phyloP scores from a whole-genome alignment of 1,284 basidiomycete genomes.

The Moesziomyces antarcticus region DNA sequence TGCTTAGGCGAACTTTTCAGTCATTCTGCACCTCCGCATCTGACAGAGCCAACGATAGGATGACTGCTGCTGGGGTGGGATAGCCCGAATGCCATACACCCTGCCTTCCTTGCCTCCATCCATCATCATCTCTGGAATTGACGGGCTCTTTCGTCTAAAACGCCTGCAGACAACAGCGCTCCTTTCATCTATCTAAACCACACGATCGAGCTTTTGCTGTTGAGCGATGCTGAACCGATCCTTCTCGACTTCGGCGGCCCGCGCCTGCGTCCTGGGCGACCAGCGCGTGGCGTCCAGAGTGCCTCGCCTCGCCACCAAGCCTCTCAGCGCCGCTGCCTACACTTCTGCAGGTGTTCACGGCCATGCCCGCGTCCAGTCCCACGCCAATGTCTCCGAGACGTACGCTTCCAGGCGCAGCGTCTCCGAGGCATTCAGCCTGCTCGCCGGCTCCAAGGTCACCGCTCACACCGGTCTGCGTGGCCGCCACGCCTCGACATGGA shows the following conservation, averaged over 20 bases:
- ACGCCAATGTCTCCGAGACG: background rate
- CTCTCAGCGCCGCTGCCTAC: background rate
- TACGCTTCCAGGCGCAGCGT: slow-evolving; percentile 24
- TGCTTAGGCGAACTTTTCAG: background rate
- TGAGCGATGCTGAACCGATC: slow-evolving; percentile 16
- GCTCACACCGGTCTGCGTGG: slow-evolving; percentile 25
- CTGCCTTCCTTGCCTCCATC: background rate
- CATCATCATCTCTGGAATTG: background rate
- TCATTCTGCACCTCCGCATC: background rate
- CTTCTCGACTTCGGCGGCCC: slow-evolving; percentile 21
- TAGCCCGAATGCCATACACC: background rate
- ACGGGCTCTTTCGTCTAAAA: background rate
- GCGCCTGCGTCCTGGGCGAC: slow-evolving; percentile 28
- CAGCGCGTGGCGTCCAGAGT: slow-evolving; percentile 38
- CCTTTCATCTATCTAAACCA: too few species aligned
- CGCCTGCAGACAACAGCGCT: too few species aligned
- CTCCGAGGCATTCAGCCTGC: slow-evolving; percentile 24
- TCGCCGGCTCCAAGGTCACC: slow-evolving; percentile 32
- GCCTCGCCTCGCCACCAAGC: slow-evolving; percentile 25
- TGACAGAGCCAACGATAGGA: too few species aligned
- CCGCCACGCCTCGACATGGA: slow-evolving; percentile 25
- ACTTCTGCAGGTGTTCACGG: background rate
- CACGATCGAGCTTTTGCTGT: background rate
- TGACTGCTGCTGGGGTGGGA: background rate
- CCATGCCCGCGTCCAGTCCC: background rate